A percentile compares a stretch with the other conserved stretches of the same genome.
phyloP scores from a whole-genome alignment of 805 yeast genomes.

The Metschnikowia borealis region DNA sequence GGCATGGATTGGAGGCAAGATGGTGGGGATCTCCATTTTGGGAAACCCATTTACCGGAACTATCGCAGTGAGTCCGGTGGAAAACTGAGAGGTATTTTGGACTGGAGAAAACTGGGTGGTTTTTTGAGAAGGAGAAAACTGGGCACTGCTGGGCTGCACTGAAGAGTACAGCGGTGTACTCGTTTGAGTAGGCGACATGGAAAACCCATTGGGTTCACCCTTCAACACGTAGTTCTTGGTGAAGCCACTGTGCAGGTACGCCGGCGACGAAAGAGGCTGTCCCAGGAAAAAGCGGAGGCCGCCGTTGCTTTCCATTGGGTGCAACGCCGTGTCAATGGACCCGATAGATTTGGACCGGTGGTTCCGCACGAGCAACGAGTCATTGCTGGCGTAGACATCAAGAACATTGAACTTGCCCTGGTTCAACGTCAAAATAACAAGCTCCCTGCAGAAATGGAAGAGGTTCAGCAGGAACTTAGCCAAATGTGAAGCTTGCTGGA shows the following conservation, averaged over 20 bases:
- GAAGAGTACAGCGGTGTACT: background rate
- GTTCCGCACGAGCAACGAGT: constrained; percentile 7
- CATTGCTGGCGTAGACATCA: constrained; percentile 6
- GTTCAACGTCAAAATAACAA: constrained; percentile 10
- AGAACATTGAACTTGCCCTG: constrained; percentile 4
- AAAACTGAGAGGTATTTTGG: background rate
- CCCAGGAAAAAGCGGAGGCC: background rate
- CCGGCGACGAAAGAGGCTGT: background rate
- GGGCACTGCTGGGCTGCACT: too few species aligned
- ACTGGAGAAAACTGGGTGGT: background rate
- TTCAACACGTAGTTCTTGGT: constrained; percentile 1
- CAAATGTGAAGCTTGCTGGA: constrained; percentile 12
- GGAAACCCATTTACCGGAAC: background rate
- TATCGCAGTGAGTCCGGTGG: background rate
- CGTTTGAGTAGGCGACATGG: background rate
- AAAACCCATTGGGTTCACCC: background rate
- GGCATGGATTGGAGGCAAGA: constrained; percentile 2
- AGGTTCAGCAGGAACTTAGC: constrained; percentile 15
- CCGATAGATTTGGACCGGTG: constrained; percentile 10
- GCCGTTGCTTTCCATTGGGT: background rate
- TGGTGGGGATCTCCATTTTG: background rate
- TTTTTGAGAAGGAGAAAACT: background rate
- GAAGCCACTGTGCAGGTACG: background rate
- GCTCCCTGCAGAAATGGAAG: constrained; percentile 13
- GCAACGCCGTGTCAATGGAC: constrained; percentile 2